Conservation (phyloP, 2,329 filamentous ascomycete species). For the Endothia cerciana region DNA sequence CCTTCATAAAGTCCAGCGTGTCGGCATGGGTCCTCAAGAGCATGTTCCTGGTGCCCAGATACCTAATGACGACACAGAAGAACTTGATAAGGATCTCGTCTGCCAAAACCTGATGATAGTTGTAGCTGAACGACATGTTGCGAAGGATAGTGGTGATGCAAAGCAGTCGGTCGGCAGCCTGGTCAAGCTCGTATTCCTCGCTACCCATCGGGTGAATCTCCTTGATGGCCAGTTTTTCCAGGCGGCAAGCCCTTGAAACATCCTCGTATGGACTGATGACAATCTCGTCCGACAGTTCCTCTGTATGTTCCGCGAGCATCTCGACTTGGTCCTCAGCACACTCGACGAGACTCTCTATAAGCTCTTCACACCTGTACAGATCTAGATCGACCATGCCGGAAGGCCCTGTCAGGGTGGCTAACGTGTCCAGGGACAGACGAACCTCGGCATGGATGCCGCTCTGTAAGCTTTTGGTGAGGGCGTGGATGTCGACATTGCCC, state of each 20-base stretch:
- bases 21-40: conserved; percentile 81
- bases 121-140: conserved; percentile 83
- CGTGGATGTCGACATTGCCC: conserved; percentile 87
- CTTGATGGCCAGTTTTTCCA: conserved; percentile 73
- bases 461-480: conserved; percentile 85
- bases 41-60: conserved; percentile 87
- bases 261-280: conserved; percentile 87
- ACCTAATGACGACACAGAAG: conserved; percentile 79
- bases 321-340: conserved; percentile 90
- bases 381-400: conserved; percentile 61
- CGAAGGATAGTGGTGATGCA: conserved; percentile 91
- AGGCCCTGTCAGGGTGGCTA: conserved; percentile 71
- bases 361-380: conserved; percentile 78
- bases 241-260: conserved; percentile 74
- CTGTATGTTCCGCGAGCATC: conserved; percentile 78
- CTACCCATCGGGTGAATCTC: conserved; percentile 77
- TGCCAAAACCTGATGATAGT: conserved; percentile 75
- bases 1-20: conserved; percentile 96
- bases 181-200: conserved; percentile 78
- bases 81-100: conserved; percentile 78
- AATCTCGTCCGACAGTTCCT: conserved; percentile 85
- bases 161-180: conserved; percentile 83
- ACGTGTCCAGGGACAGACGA: conserved; percentile 83
- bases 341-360: conserved; percentile 86
- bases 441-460: conserved; percentile 89